Evolutionary conservation across 768 basidiomycete species (phyloP).

Genomic region (Amanita brunnescens): DNA sequence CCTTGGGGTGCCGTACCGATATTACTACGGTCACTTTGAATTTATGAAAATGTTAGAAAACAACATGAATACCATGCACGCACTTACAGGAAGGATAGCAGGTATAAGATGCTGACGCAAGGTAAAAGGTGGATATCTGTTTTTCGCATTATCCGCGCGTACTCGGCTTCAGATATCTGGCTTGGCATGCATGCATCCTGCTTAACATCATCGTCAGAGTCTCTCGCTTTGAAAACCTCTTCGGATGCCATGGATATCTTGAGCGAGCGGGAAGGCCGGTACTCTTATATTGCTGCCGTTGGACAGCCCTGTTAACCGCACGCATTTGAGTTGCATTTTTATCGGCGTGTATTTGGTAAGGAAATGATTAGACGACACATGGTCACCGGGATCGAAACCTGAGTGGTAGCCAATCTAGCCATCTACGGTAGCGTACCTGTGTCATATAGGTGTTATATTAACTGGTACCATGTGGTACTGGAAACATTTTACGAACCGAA

Average conservation of each 20-base stretch:
- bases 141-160: slow-evolving; percentile 27
- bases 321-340: too few species aligned
- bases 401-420: too few species aligned
- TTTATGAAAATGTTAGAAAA: not conserved
- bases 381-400: too few species aligned
- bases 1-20: slow-evolving; percentile 13
- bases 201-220: not conserved
- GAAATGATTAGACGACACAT: too few species aligned
- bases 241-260: not conserved
- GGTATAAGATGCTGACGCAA: slow-evolving; percentile 34
- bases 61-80: not conserved
- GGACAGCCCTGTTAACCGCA: too few species aligned
- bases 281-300: too few species aligned
- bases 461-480: too few species aligned
- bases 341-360: too few species aligned
- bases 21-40: slow-evolving; percentile 18
- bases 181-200: not conserved
- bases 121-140: slow-evolving; percentile 36
- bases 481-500: too few species aligned
- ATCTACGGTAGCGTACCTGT: too few species aligned
- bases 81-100: slow-evolving; percentile 39
- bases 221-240: not conserved
- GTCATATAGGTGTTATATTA: too few species aligned
- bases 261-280: not conserved
- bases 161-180: slow-evolving; percentile 11